Evolutionary conservation across 768 basidiomycete genomes (phyloP).

Genomic region (Austroboletus eburneus): DNA sequence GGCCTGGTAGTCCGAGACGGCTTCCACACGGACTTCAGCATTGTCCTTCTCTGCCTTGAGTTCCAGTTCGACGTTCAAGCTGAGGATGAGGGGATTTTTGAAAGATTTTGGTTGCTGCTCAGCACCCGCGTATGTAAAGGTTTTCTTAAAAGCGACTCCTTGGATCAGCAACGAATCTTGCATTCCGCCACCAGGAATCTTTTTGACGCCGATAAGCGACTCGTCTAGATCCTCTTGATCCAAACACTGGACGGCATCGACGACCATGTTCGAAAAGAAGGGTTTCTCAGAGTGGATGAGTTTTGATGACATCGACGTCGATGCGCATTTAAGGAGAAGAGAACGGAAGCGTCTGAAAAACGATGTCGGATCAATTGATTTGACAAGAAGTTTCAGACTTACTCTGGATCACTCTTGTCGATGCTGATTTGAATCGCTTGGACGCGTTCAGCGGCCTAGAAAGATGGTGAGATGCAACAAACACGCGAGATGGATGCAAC

Average conservation of each 20-base stretch:
- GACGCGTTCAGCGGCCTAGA: slow-evolving; percentile 79
- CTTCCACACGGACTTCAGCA: slow-evolving; percentile 95
- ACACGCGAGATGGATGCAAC: slow-evolving; percentile 2
- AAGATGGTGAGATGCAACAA: slow-evolving; percentile 8
- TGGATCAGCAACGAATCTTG: slow-evolving; percentile 88
- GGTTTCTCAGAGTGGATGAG: slow-evolving; percentile 98
- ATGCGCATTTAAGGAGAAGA: slow-evolving; percentile 91
- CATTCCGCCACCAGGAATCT: slow-evolving; percentile 96
- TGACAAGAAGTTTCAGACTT: slow-evolving; percentile 30
- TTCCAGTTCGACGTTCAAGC: slow-evolving; percentile 96
- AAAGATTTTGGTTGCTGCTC: slow-evolving; percentile 98
- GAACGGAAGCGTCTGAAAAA: slow-evolving; percentile 81
- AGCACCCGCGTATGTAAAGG: slow-evolving; percentile 97
- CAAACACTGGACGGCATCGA: slow-evolving; percentile 89
- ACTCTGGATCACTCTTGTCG: slow-evolving; percentile 89
- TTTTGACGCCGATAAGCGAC: slow-evolving; percentile 94
- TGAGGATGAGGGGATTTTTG: slow-evolving; percentile 82
- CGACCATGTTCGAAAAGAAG: slow-evolving; percentile 98
- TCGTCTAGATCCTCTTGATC: slow-evolving; percentile 95
- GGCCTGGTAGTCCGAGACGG: slow-evolving; percentile 96
- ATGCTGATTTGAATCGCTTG: slow-evolving; percentile 86
- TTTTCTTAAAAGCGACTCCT: slow-evolving; percentile 99
- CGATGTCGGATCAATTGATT: slow-evolving; percentile 5
- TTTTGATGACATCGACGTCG: slow-evolving; percentile 99
- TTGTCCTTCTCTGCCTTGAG: slow-evolving; percentile 99